Percentiles rank a stretch among this genome's conserved stretches.
Evolutionary conservation across 768 basidiomycete genomes (phyloP).

Genomic region (Termitomyces sp.): DNA sequence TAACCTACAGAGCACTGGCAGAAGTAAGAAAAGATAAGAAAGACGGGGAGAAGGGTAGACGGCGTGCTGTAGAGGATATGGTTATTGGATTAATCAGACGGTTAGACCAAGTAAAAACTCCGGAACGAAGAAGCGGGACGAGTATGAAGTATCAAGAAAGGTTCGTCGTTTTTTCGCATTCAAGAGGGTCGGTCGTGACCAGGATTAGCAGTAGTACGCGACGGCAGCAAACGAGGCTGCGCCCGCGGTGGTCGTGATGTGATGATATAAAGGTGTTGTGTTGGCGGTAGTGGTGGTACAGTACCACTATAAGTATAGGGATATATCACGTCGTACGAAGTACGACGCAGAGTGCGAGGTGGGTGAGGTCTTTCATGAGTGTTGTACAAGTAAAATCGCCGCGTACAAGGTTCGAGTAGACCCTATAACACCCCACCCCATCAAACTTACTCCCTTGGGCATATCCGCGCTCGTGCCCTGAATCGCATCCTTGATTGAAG

Average conservation of each 20-base stretch:
- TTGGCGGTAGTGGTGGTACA: background rate
- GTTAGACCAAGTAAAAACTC: background rate
- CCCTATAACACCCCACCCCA: slow-evolving; percentile 11
- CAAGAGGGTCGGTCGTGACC: background rate
- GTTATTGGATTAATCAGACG: background rate
- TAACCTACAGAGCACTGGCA: background rate
- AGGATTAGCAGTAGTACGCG: background rate
- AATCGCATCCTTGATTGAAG: slow-evolving; percentile 14
- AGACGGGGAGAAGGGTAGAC: background rate
- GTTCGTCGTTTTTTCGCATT: background rate
- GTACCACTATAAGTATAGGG: background rate
- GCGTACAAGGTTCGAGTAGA: background rate
- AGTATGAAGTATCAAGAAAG: background rate
- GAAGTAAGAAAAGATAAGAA: background rate
- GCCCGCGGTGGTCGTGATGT: background rate
- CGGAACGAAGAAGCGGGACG: background rate
- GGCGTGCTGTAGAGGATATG: background rate
- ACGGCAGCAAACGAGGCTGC: background rate
- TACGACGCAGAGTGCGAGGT: background rate
- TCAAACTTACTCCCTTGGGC: slow-evolving; percentile 15
- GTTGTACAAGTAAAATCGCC: background rate
- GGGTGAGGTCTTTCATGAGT: background rate
- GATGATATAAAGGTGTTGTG: background rate
- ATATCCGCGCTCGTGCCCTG: slow-evolving; percentile 15
- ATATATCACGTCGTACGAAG: background rate